A percentile compares a stretch with the other conserved stretches of the same genome.
phyloP scores from a whole-genome alignment of 805 yeast genomes.

The Spathaspora sp. region DNA sequence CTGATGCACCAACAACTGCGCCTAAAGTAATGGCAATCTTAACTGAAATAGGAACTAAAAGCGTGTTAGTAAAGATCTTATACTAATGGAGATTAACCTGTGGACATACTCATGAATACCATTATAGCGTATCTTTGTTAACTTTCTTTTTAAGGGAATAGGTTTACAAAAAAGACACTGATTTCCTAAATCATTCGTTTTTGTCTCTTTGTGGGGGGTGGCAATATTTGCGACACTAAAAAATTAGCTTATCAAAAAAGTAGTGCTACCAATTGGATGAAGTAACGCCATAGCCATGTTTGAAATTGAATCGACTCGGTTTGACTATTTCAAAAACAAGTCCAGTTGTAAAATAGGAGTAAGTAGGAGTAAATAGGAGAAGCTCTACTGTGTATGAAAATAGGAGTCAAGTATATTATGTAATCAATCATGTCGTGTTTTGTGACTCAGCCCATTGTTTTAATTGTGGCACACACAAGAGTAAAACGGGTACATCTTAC shows the following conservation, averaged over 20 bases:
- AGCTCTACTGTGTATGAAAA: background rate
- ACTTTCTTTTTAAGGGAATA: slow-evolving; percentile 11
- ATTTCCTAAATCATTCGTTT: background rate
- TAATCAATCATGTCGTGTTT: background rate
- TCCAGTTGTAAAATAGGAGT: too few species aligned
- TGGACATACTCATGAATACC: slow-evolving; percentile 1
- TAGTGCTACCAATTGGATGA: background rate
- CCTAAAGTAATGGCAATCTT: slow-evolving; percentile 31
- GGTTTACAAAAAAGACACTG: background rate
- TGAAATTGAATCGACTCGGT: too few species aligned
- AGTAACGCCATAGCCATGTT: too few species aligned
- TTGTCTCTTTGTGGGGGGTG: background rate
- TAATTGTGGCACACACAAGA: background rate
- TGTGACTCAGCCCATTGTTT: background rate
- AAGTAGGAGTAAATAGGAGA: too few species aligned
- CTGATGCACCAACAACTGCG: slow-evolving; percentile 30
- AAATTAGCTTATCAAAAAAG: background rate
- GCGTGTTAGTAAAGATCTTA: slow-evolving; percentile 7
- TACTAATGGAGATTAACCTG: background rate
- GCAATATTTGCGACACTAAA: background rate
- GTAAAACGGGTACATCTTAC: background rate
- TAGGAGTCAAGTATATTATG: background rate
- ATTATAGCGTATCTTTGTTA: background rate
- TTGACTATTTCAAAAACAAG: too few species aligned
- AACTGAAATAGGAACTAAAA: slow-evolving; percentile 28